Evolutionary conservation across 2,329 filamentous ascomycete species (phyloP), one percentile per base, ranked within the genome.

Genomic region (Arthrobotrys megalospora): DNA sequence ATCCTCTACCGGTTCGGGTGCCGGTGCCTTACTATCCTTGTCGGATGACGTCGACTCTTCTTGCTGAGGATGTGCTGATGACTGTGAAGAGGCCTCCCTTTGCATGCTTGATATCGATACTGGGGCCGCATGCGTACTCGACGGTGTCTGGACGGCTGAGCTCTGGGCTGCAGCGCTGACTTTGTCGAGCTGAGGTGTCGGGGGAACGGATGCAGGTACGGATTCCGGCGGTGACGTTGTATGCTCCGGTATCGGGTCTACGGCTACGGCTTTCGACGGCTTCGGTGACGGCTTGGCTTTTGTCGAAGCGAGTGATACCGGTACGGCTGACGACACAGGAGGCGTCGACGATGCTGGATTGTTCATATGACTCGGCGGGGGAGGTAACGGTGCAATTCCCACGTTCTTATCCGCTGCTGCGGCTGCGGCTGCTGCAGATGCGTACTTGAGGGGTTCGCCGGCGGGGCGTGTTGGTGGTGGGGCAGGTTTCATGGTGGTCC

Each of bases 391-490:
- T 75, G 95, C 91, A 83, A 99, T 97, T 28, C 96, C 96, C 34
- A 98, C 91, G 83, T 91, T 95, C 86, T 93, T 94, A 85, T 97
- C 94, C 84, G 90, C 94, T 53, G 94, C 93, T 0, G 96, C 95
- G 0, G 95, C 96, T 0, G 96, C 96, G 0, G 96, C 96, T 0
- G 96, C 96, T 0, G 96, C 96, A 43, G 96, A 98, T 52, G 96
- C 96, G 84, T 99, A 99, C 85, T 98, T 98, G 81, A 99, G 87
- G 0, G 92, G 93, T 84, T 98, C 95, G 58, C 94, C 94, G 3
- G 93, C 92, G 6, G 93, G 91, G 84, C 95, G 90, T 76, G 92
- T 90, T 0, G 96, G 96, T 82, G 94, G 86, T 16, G 93, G 91
- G 16, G 96, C 96, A 11, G 96, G 95, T 86, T 98, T 99, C 95